Conservation (phyloP, 163 green algal species). For the Chloroidium sp. region DNA sequence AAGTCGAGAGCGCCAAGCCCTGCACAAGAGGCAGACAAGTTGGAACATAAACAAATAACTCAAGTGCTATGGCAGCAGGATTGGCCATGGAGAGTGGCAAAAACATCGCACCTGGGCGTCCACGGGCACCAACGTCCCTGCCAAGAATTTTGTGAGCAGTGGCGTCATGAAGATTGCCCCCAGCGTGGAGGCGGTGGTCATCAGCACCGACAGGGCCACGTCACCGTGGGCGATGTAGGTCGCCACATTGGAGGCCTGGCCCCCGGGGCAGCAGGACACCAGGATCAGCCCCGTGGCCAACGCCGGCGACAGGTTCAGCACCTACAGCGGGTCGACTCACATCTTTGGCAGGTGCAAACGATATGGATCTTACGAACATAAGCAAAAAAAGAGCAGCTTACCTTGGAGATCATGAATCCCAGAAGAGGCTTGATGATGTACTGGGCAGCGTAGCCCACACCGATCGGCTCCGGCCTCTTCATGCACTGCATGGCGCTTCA, state of each 20-base stretch:
- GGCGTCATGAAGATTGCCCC: conserved; percentile 67
- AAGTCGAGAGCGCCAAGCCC: conserved; percentile 48
- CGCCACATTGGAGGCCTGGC: conserved; percentile 60
- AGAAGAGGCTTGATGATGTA: conserved; percentile 68
- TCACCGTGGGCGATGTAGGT: conserved; percentile 62
- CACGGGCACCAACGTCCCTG: conserved; percentile 70
- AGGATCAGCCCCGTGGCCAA: conserved; percentile 70
- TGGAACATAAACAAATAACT: background rate
- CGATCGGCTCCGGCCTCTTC: conserved; percentile 48
- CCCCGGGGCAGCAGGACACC: conserved; percentile 73
- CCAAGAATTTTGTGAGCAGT: conserved; percentile 65
- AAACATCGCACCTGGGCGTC: conserved; percentile 32
- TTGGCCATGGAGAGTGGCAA: too few relatives aligned
- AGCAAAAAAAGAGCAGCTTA: background rate
- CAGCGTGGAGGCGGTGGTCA: conserved; percentile 59
- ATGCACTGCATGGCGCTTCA: conserved; percentile 30
- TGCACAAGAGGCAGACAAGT: conserved; percentile 6
- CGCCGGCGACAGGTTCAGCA: conserved; percentile 38
- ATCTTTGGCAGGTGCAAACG: too few relatives aligned
- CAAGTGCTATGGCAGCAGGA: too few relatives aligned
- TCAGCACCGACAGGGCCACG: conserved; percentile 69
- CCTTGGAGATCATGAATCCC: conserved; percentile 50
- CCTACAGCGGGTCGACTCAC: conserved; percentile 3
- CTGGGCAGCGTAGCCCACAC: conserved; percentile 62
- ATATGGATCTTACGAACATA: too few relatives aligned